These are phyloP conservation scores for Coccinonectria pachysandricola DNA, from an alignment of 2,329 filamentous ascomycete genomes.

Conservation along the genomic window DNA sequence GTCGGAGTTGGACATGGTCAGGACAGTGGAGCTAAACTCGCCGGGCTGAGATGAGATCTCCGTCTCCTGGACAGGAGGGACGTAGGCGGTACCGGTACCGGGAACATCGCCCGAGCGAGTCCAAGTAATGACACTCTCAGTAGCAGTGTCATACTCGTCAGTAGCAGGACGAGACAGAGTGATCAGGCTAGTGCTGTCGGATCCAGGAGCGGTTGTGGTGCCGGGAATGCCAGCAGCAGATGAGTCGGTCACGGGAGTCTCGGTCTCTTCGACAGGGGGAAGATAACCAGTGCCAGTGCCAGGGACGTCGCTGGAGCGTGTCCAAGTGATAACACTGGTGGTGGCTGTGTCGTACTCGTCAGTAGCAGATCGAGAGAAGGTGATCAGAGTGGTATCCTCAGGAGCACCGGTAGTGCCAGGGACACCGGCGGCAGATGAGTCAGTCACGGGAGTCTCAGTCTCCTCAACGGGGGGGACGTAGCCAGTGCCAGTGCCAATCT, in stretches of 20 bases:
- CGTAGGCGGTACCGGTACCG: conserved; percentile 4
- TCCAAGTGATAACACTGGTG: background rate
- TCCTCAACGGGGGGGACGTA: no score
- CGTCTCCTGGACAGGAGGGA: conserved; percentile 1
- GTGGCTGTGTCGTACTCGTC: background rate
- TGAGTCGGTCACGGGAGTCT: no score
- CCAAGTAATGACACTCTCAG: background rate
- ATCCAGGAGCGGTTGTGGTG: background rate
- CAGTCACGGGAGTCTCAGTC: no score
- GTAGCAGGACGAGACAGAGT: background rate
- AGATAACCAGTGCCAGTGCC: background rate
- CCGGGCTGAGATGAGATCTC: background rate
- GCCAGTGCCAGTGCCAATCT: background rate
- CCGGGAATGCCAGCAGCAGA: background rate
- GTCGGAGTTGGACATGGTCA: background rate
- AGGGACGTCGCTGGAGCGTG: background rate
- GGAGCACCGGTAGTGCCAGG: background rate
- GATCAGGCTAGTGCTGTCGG: background rate
- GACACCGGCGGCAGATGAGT: no score
- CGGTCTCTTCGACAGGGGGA: no score
- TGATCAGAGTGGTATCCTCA: conserved; percentile 1
- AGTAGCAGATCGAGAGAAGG: background rate
- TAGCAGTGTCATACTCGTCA: background rate
- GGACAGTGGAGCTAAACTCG: background rate
- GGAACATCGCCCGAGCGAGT: background rate